These are phyloP conservation scores for Catharanthus roseus DNA, from an alignment of 257 asterid species.

Conservation along the genomic window DNA sequence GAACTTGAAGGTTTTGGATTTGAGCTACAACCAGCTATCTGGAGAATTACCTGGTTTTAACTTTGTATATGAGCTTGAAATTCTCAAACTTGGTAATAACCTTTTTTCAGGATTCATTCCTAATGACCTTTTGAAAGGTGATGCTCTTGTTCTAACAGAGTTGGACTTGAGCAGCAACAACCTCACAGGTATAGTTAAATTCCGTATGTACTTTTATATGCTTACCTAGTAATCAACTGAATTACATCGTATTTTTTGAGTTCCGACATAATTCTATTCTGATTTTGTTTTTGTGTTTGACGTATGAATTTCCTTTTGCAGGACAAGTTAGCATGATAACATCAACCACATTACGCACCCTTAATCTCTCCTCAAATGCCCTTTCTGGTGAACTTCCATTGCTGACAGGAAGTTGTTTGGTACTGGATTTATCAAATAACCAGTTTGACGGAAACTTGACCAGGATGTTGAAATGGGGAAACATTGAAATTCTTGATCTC, in stretches of 20 bases:
- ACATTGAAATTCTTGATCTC: constrained; percentile 74
- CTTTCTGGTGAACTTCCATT: constrained; percentile 87
- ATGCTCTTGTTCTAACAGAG: constrained; percentile 62
- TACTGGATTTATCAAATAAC: constrained; percentile 68
- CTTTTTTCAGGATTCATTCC: constrained; percentile 71
- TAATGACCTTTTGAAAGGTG: constrained; percentile 80
- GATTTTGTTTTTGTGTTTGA: constrained; percentile 3
- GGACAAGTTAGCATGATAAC: constrained; percentile 77
- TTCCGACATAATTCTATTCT: not conserved
- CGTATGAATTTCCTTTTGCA: constrained; percentile 23
- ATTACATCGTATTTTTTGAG: not conserved
- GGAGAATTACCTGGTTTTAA: constrained; percentile 87
- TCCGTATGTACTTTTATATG: not conserved
- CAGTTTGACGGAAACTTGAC: constrained; percentile 67
- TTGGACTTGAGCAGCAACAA: constrained; percentile 87
- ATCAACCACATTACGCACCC: constrained; percentile 59
- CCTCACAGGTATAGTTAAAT: constrained; percentile 55
- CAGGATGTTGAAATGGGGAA: constrained; percentile 74
- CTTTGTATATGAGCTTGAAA: constrained; percentile 80
- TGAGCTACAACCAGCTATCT: constrained; percentile 83
- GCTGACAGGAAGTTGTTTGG: constrained; percentile 68
- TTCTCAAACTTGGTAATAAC: constrained; percentile 73
- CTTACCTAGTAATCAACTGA: not conserved
- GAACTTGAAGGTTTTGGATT: constrained; percentile 74
- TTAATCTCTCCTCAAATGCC: constrained; percentile 73